phyloP scores from a whole-genome alignment of 768 basidiomycete species.

The Neoboletus brunneissimus region DNA sequence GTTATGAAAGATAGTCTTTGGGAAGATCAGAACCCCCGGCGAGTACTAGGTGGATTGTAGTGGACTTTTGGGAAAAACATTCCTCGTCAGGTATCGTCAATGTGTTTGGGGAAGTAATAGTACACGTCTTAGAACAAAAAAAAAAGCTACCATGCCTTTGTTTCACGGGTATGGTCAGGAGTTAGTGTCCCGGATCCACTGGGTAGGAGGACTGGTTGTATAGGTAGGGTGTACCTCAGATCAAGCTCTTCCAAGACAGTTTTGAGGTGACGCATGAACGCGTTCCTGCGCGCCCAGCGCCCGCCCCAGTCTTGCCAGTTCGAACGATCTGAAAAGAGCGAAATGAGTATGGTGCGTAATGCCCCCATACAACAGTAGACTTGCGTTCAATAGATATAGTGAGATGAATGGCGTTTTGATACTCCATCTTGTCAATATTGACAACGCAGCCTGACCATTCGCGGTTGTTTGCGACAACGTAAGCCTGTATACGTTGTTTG shows the following conservation, averaged over 20 bases:
- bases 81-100: neutral
- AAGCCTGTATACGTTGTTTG: constrained; percentile 53
- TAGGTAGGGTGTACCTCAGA: constrained; percentile 63
- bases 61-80: neutral
- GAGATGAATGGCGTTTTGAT: constrained; percentile 66
- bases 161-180: neutral
- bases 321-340: constrained; percentile 50
- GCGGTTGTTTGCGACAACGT: constrained; percentile 59
- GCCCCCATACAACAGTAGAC: constrained; percentile 24
- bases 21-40: no score
- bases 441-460: constrained; percentile 68
- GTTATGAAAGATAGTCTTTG: neutral
- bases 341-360: neutral
- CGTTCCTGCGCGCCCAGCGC: constrained; percentile 69
- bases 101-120: neutral
- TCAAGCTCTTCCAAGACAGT: constrained; percentile 70
- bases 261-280: constrained; percentile 75
- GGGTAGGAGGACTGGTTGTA: constrained; percentile 67
- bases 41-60: neutral
- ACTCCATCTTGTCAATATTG: constrained; percentile 80
- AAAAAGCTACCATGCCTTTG: neutral
- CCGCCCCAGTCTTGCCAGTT: constrained; percentile 91
- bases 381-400: constrained; percentile 70
- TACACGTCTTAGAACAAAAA: neutral
- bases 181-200: constrained; percentile 6